Percentiles rank a stretch among this genome's conserved stretches.
phyloP scores from a whole-genome alignment of 306 rosid genomes.

The Trifolium pratense region DNA sequence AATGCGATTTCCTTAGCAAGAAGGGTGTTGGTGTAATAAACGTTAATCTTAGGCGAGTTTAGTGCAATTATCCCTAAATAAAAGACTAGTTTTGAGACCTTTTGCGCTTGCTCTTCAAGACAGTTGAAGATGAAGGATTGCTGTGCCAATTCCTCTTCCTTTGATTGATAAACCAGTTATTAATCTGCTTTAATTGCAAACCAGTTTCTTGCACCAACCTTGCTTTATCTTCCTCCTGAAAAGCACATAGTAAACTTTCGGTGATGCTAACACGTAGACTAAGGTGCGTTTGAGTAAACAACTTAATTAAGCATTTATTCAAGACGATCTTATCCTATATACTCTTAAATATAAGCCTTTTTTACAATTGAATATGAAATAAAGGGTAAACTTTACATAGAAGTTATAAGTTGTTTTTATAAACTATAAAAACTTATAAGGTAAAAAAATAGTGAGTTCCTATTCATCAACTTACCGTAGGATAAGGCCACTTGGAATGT shows the following conservation, averaged over 20 bases:
- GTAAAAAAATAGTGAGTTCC: neutral
- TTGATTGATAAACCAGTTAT: conserved; percentile 96
- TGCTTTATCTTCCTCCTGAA: conserved; percentile 91
- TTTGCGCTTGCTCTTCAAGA: conserved; percentile 88
- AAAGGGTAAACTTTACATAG: neutral
- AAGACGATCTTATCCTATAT: neutral
- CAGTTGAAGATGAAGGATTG: conserved; percentile 83
- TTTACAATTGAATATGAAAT: neutral
- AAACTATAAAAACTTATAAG: neutral
- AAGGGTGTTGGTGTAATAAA: conserved; percentile 2
- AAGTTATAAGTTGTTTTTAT: neutral
- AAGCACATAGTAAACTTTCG: neutral
- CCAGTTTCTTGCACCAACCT: conserved; percentile 93
- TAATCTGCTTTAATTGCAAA: conserved; percentile 87
- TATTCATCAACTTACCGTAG: conserved; percentile 67
- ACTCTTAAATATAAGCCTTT: neutral
- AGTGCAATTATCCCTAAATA: neutral
- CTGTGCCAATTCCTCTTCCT: conserved; percentile 96
- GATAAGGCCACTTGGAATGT: conserved; percentile 96
- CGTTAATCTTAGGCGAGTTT: neutral
- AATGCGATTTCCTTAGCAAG: neutral
- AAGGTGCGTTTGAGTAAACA: neutral
- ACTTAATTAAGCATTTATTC: neutral
- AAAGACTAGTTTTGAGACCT: conserved; percentile 50
- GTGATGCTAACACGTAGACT: neutral